Base-by-base conservation (phyloP, 2,329 filamentous ascomycete genomes). In the Zopfia rhizophila region DNA sequence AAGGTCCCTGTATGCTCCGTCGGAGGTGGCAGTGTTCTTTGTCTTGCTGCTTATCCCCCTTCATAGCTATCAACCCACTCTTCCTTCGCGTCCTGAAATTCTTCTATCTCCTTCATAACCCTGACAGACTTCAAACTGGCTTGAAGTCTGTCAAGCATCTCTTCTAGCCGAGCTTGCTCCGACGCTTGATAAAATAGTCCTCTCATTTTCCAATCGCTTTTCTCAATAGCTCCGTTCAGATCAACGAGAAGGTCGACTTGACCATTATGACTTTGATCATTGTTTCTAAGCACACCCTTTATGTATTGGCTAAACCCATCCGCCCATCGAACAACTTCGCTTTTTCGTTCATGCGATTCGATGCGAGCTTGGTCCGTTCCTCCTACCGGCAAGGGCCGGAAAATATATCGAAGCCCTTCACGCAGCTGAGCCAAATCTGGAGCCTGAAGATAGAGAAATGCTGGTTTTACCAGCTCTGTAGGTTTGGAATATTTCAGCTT, bases 101-200 rank as follows among this genome's bases (percentile, higher is more conserved):
- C 42, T 39, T 45, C 42, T n/a, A 45, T 31, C 42, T 45, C 42
- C 21, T 45, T 45, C 27, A 32, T 23, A 11, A 45, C 17, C 22
- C 35, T 30, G 16, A 39, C 35, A 12, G 21, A 40, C 18, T 33
- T 35, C 4, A 35, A 16, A 4, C 17, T 33, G 4, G 17, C 21
- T 28, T 45, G 41, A 12, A 38, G 23, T 30, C 12, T n/a, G 3
- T 12, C 32, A 12, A 45, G 27, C 10, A 16, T 21, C 8, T 31
- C 27, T 12, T 16, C 8, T 7, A 41, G 13, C 13, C 21, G 4
- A 5, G 11, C 21, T 23, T 22, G 25, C 16, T 41, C 28, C 5
- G 24, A 8, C n/a, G 24, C 24, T n/a, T 27, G 24, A n/a, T 27
- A 45, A 25, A 45, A 45, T 24, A 24, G 12, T 8, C 2, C 21